A percentile compares a stretch with the other conserved stretches of the same genome.
These are phyloP conservation scores for Solanum paucissectum DNA, from an alignment of 257 asterid genomes.

Conservation along the genomic window DNA sequence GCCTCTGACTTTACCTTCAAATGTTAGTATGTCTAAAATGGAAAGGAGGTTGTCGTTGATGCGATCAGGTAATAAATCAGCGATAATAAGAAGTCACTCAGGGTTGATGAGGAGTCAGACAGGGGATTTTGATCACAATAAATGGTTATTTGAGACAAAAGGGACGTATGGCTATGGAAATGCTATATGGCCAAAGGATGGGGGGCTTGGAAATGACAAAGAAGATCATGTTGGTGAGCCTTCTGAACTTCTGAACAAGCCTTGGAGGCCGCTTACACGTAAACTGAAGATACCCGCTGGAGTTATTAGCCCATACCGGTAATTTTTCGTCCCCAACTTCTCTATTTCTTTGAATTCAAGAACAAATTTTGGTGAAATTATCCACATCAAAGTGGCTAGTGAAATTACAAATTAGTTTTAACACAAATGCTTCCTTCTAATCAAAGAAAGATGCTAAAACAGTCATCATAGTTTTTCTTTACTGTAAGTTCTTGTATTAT, in stretches of 20 bases:
- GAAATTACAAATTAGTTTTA: not conserved
- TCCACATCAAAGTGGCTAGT: not conserved
- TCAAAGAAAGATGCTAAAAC: not conserved
- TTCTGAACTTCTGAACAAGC: constrained; percentile 55
- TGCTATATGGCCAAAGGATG: constrained; percentile 89
- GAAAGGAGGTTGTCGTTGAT: constrained; percentile 74
- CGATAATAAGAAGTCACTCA: constrained; percentile 48
- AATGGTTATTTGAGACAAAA: constrained; percentile 79
- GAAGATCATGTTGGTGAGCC: constrained; percentile 38
- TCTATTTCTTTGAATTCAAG: not conserved
- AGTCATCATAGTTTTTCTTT: not conserved
- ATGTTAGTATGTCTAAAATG: constrained; percentile 61
- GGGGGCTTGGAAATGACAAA: constrained; percentile 35
- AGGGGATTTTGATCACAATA: constrained; percentile 74
- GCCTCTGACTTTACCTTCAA: constrained; percentile 53
- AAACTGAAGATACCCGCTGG: constrained; percentile 82
- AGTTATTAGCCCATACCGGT: constrained; percentile 75
- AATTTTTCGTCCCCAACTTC: not conserved
- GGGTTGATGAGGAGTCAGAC: constrained; percentile 70
- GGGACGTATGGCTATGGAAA: constrained; percentile 92
- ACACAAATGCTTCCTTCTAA: not conserved
- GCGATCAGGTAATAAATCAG: constrained; percentile 59
- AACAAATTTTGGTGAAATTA: not conserved
- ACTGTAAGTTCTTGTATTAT: not conserved
- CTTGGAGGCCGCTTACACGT: constrained; percentile 87